Percentiles rank a stretch among this genome's conserved stretches.
Evolutionary conservation across 2,329 filamentous ascomycete genomes (phyloP).

Genomic region (Microdochium trichocladiopsis): DNA sequence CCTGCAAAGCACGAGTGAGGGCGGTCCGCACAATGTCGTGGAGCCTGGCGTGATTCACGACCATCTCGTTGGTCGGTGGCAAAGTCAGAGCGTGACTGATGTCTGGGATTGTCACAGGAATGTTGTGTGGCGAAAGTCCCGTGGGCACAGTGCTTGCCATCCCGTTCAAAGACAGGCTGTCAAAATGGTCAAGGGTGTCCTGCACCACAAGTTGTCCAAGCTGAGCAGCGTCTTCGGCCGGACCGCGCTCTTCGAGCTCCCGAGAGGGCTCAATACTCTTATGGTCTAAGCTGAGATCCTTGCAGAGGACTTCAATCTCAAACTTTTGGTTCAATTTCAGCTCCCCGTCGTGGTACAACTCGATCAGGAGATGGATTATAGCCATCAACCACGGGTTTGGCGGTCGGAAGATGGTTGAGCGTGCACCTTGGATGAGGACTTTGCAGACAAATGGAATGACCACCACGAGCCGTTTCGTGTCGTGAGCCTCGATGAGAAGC

Average conservation of each 20-base stretch:
- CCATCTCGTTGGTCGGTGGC: slow-evolving; percentile 73
- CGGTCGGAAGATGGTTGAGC: slow-evolving; percentile 83
- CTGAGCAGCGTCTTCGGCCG: slow-evolving; percentile 55
- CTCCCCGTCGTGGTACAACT: slow-evolving; percentile 88
- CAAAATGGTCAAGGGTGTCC: slow-evolving; percentile 73
- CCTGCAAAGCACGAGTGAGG: slow-evolving; percentile 82
- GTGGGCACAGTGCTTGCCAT: slow-evolving; percentile 61
- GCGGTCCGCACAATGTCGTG: slow-evolving; percentile 77
- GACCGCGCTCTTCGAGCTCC: slow-evolving; percentile 71
- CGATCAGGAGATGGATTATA: slow-evolving; percentile 82
- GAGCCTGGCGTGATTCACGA: slow-evolving; percentile 62
- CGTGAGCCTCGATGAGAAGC: slow-evolving; percentile 84
- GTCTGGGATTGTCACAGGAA: slow-evolving; percentile 77
- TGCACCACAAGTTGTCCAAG: slow-evolving; percentile 37
- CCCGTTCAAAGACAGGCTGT: slow-evolving; percentile 71
- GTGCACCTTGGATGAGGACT: slow-evolving; percentile 75
- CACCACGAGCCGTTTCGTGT: slow-evolving; percentile 83
- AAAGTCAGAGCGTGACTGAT: slow-evolving; percentile 73
- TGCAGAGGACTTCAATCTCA: slow-evolving; percentile 96
- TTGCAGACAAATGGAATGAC: slow-evolving; percentile 98
- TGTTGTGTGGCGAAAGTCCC: slow-evolving; percentile 69
- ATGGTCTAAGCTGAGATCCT: slow-evolving; percentile 84
- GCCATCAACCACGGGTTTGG: slow-evolving; percentile 99
- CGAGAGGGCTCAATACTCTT: slow-evolving; percentile 84
- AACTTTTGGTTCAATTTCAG: slow-evolving; percentile 97